A percentile compares a stretch with the other conserved stretches of the same genome.
These are phyloP conservation scores for Spathaspora sp. DNA, from an alignment of 805 yeast genomes.

Conservation along the genomic window DNA sequence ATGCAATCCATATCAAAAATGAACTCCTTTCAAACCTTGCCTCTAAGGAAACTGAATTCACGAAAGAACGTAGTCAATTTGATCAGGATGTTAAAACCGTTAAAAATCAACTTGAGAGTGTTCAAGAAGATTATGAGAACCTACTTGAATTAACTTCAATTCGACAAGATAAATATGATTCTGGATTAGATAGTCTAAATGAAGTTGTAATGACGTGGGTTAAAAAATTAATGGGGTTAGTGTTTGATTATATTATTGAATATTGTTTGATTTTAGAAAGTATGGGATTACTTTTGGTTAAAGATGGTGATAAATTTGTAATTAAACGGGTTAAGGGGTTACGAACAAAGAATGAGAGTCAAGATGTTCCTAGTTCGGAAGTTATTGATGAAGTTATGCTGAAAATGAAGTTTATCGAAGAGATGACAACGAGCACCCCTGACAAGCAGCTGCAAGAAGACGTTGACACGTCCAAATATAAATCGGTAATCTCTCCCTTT, in stretches of 20 bases:
- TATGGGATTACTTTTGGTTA: slow-evolving; percentile 68
- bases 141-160: slow-evolving; percentile 37
- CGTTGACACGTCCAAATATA: background rate
- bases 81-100: slow-evolving; percentile 49
- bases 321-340: slow-evolving; percentile 81
- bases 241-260: slow-evolving; percentile 34
- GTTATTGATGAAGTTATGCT: slow-evolving; percentile 39
- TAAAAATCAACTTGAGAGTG: slow-evolving; percentile 43
- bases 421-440: slow-evolving; percentile 11
- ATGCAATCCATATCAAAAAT: slow-evolving; percentile 42
- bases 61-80: slow-evolving; percentile 47
- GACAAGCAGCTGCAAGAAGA: background rate
- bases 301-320: slow-evolving; percentile 35
- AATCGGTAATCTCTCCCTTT: background rate
- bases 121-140: slow-evolving; percentile 38
- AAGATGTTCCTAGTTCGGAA: slow-evolving; percentile 29
- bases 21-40: slow-evolving; percentile 69
- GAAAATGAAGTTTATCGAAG: slow-evolving; percentile 46
- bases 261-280: slow-evolving; percentile 62
- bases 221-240: slow-evolving; percentile 12
- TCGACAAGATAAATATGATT: slow-evolving; percentile 20
- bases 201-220: slow-evolving; percentile 14
- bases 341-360: slow-evolving; percentile 24
- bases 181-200: slow-evolving; percentile 25
- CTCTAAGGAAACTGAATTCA: slow-evolving; percentile 57